Base-by-base conservation (phyloP, 2,329 filamentous ascomycete species). In the Ophiobolus disseminans region DNA sequence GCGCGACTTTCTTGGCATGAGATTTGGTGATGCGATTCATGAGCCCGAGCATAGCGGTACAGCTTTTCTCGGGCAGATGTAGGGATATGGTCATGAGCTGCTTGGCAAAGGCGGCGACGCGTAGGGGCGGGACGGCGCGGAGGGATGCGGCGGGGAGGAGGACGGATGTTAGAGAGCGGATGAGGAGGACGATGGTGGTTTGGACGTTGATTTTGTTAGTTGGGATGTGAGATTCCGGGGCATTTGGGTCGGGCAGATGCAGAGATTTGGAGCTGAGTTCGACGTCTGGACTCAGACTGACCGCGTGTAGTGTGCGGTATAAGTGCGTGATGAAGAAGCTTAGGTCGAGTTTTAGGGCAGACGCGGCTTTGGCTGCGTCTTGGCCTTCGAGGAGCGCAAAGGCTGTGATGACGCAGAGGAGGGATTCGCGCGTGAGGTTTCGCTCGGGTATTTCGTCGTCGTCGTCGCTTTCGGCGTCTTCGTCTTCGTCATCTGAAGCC, bases 371-470 rank as follows among this genome's bases (percentile, higher is more conserved):
- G 75, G 89, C 87, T 13, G 87, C 91, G 66, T 97, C 93, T 76
- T 99, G 94, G 39, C 94, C 93, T 57, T 94, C 90, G 30, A 99
- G 86, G 5, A 99, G 86, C n/a, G 93, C 91, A 68, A 96, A 97
- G 20, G 95, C 94, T 1, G 94, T 99, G 65, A 95, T 91, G 48
- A 92, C 95, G 77, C 93, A 97, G 47, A 99, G 88, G 4, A 99
- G 86, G 9, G 90, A 85, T 74, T 97, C 92, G 57, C 94, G 87
- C 20, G 87, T 91, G 73, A 96, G 92, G 46, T 92, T 86, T 30
- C 79, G 69, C 10, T 79, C 70, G 1, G 72, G 73, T 3, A 55
- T 56, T 19, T 66, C 75, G 3, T 78, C 72, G 1, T 80, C 78
- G 1, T 77, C 77, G 2, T 79, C 76, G 7, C 81, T 78, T 11